Evolutionary conservation across 306 rosid species (phyloP).

Genomic region (Gynostemma pentaphyllum): DNA sequence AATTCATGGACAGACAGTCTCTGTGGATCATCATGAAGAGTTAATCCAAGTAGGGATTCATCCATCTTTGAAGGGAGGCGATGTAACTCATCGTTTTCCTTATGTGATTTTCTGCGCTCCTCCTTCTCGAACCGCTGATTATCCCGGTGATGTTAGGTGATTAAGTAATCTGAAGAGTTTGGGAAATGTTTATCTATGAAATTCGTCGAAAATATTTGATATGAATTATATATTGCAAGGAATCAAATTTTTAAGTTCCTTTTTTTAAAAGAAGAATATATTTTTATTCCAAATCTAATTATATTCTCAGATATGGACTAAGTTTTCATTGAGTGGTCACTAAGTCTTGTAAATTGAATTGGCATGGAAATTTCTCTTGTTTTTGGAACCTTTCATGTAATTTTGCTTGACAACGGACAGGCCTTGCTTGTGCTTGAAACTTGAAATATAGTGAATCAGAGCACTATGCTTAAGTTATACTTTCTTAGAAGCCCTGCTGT

Average conservation of each 20-base stretch:
- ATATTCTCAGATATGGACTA: neutral
- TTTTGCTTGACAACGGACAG: neutral
- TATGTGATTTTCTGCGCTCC: conserved; percentile 85
- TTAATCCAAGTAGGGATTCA: conserved; percentile 49
- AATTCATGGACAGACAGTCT: conserved; percentile 74
- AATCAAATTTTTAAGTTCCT: neutral
- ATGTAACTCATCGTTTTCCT: conserved; percentile 37
- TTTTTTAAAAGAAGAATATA: neutral
- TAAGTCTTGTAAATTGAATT: neutral
- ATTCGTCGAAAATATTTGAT: neutral
- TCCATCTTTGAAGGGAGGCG: conserved; percentile 63
- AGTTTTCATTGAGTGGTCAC: neutral
- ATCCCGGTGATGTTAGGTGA: conserved; percentile 77
- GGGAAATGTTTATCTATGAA: neutral
- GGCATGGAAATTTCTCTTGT: neutral
- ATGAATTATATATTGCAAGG: neutral
- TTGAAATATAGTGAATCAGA: neutral
- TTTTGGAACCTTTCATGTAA: neutral
- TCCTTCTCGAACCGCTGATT: conserved; percentile 54
- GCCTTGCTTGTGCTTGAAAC: neutral
- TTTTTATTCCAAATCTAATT: too few species aligned
- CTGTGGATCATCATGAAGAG: conserved; percentile 72
- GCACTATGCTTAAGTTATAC: neutral
- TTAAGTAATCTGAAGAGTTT: neutral
- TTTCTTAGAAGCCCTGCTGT: conserved; percentile 10